Percentiles rank a stretch among this genome's conserved stretches.
Conservation (phyloP, 805 yeast species). For the Yamadazyma philogaea region DNA sequence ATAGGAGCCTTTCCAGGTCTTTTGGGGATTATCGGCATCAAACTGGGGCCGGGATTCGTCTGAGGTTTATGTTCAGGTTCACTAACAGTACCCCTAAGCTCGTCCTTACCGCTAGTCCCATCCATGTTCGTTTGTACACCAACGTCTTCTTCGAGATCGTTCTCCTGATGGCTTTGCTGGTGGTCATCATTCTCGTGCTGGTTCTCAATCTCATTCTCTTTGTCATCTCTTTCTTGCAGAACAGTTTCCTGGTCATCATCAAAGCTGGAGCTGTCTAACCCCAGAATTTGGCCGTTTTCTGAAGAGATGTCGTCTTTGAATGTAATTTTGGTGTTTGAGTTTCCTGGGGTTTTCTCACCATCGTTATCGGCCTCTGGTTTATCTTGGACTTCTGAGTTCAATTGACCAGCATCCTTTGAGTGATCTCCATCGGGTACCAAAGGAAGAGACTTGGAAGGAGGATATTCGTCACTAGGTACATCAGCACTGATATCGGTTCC, state of each 20-base stretch:
- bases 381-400: conserved; percentile 2
- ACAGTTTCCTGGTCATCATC: conserved; percentile 32
- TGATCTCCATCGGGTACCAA: conserved; percentile 4
- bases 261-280: conserved; percentile 23
- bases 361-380: conserved; percentile 15
- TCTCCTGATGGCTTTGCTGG: conserved; percentile 17
- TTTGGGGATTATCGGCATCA: conserved; percentile 12
- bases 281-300: conserved; percentile 14
- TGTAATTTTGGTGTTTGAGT: conserved; percentile 25
- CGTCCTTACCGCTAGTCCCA: not conserved
- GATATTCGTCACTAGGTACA: not conserved
- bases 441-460: not conserved
- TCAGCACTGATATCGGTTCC: not conserved
- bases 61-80: not conserved
- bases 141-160: conserved; percentile 11
- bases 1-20: conserved; percentile 8
- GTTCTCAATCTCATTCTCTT: not conserved
- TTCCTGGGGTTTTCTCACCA: conserved; percentile 35
- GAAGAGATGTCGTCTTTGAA: conserved; percentile 24
- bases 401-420: conserved; percentile 1
- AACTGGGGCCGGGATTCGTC: not conserved
- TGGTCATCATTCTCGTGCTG: not conserved
- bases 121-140: not conserved
- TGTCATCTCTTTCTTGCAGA: conserved; percentile 22
- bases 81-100: not conserved